Percentiles rank a stretch among this genome's conserved stretches.
Evolutionary conservation across 129 eudicot genomes (phyloP).

Genomic region (Flaveria bidentis): DNA sequence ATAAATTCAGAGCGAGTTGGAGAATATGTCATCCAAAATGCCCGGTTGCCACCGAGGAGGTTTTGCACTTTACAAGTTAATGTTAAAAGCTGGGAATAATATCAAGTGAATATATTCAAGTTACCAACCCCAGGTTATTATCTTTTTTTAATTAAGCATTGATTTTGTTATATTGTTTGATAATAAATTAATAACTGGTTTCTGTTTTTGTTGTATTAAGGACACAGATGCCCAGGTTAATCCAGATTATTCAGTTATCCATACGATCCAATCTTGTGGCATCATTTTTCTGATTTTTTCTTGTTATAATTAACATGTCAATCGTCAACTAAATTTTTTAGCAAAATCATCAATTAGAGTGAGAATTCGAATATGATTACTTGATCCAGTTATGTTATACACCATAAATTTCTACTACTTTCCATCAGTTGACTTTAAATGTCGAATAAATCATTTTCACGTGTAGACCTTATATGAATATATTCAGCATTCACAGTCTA

Average conservation of each 20-base stretch:
- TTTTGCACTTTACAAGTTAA: slow-evolving; percentile 72
- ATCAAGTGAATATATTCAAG: slow-evolving; percentile 14
- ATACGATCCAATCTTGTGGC: not conserved
- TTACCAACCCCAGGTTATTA: not conserved
- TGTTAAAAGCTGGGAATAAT: slow-evolving; percentile 48
- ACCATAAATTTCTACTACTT: not conserved
- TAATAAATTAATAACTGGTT: not conserved
- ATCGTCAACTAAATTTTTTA: not conserved
- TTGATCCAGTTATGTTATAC: not conserved
- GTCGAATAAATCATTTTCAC: not conserved
- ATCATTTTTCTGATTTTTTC: not conserved
- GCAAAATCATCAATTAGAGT: not conserved
- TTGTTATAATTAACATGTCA: not conserved
- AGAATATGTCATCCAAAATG: slow-evolving; percentile 67
- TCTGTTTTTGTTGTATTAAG: not conserved
- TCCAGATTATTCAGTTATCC: too few species aligned
- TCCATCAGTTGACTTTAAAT: not conserved
- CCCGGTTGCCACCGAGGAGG: slow-evolving; percentile 99
- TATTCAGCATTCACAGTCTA: too few species aligned
- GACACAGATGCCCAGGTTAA: too few species aligned
- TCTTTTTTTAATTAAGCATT: not conserved
- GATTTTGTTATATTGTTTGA: not conserved
- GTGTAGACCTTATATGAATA: too few species aligned
- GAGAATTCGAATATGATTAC: not conserved
- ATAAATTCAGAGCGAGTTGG: slow-evolving; percentile 59